These are phyloP conservation scores for Asterophora parasitica DNA, from an alignment of 768 basidiomycete species.

Conservation along the genomic window DNA sequence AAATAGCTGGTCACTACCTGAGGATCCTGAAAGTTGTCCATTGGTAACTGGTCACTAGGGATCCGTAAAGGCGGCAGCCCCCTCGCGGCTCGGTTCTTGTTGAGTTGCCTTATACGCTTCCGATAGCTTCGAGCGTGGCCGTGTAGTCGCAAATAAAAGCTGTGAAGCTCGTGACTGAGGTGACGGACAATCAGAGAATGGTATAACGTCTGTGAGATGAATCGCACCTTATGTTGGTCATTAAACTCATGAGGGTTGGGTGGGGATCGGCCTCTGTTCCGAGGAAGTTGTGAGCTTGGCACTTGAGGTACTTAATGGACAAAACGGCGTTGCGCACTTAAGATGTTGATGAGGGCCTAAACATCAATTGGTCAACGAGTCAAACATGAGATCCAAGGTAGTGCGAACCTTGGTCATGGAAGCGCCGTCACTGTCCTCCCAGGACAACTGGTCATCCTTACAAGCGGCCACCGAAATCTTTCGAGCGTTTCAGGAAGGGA, in stretches of 20 bases:
- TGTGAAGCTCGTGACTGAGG: slow-evolving; percentile 29
- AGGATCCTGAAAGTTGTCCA: slow-evolving; percentile 37
- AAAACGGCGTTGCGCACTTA: slow-evolving; percentile 4
- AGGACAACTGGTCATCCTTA: slow-evolving; percentile 33
- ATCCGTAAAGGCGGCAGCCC: slow-evolving; percentile 10
- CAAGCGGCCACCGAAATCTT: slow-evolving; percentile 34
- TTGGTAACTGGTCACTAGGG: slow-evolving; percentile 12
- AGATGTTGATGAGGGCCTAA: slow-evolving; percentile 19
- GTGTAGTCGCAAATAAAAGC: slow-evolving; percentile 26
- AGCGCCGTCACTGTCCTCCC: slow-evolving; percentile 30
- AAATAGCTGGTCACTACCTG: slow-evolving; percentile 17
- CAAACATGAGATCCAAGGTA: neutral
- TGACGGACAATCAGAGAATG: neutral
- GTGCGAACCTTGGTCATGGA: slow-evolving; percentile 34
- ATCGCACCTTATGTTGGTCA: slow-evolving; percentile 26
- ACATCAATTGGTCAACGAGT: neutral
- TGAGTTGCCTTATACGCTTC: slow-evolving; percentile 16
- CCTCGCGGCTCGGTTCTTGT: slow-evolving; percentile 13
- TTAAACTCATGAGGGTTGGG: slow-evolving; percentile 24
- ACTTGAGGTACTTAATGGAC: rapidly evolving
- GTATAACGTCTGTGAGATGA: neutral
- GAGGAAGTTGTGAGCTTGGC: neutral
- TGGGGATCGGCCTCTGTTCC: slow-evolving; percentile 24
- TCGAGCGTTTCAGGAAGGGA: neutral
- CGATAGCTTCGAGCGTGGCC: slow-evolving; percentile 20